Evolutionary conservation across 768 basidiomycete species (phyloP).

Genomic region (Kwoniella newhampshirensis): DNA sequence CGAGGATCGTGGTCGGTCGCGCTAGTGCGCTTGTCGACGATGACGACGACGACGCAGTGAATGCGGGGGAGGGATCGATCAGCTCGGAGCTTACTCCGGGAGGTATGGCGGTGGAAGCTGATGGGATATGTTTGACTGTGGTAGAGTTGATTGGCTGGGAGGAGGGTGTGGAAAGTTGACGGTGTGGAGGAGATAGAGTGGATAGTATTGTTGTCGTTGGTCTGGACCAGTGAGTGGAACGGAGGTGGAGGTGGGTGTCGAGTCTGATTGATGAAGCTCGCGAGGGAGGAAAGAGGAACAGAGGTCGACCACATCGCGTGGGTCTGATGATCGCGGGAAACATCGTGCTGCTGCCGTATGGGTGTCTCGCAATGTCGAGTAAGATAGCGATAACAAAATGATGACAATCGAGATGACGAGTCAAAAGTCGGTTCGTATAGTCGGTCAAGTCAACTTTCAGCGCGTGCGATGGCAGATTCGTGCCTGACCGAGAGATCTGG

Average conservation of each 20-base stretch:
- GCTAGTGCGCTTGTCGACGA: conserved; percentile 11
- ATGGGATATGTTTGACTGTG: background rate
- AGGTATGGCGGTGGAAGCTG: background rate
- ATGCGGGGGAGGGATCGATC: conserved; percentile 8
- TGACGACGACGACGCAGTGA: background rate
- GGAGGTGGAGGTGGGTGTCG: too few species aligned
- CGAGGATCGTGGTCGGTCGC: conserved; percentile 25
- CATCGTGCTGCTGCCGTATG: too few species aligned
- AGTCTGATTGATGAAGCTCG: too few species aligned
- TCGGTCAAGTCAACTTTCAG: too few species aligned
- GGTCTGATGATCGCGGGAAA: conserved; percentile 1
- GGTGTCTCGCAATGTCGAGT: too few species aligned
- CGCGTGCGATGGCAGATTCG: too few species aligned
- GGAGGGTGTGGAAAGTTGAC: background rate
- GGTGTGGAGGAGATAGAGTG: background rate
- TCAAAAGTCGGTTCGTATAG: too few species aligned
- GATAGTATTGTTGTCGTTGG: background rate
- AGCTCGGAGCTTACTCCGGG: conserved; percentile 11
- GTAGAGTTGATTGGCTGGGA: background rate
- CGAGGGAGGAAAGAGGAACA: background rate
- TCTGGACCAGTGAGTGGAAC: too few species aligned
- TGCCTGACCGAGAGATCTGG: too few species aligned
- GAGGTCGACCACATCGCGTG: conserved; percentile 2
- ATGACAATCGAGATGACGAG: too few species aligned
- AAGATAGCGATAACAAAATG: too few species aligned